phyloP scores from a whole-genome alignment of 1,139 yeast genomes.

The Suhomyces atakaporum region DNA sequence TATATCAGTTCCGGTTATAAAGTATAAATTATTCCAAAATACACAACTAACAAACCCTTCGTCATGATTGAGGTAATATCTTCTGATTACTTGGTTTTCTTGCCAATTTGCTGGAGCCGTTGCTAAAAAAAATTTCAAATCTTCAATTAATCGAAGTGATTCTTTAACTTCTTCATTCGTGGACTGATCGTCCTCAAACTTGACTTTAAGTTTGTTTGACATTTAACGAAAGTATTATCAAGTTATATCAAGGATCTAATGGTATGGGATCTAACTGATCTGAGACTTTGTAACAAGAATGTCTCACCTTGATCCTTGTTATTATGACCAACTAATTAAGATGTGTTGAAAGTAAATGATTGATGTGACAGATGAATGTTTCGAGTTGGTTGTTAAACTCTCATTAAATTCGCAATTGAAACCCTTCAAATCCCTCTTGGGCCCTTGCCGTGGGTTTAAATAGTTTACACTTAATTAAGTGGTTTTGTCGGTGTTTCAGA shows the following conservation, averaged over 20 bases:
- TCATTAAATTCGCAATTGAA: constrained; percentile 16
- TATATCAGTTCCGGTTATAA: constrained; percentile 94
- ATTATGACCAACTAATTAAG: not conserved
- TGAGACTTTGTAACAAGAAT: constrained; percentile 3
- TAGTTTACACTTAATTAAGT: constrained; percentile 15
- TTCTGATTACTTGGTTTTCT: constrained; percentile 80
- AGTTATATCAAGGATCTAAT: constrained; percentile 1
- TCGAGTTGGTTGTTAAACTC: constrained; percentile 12
- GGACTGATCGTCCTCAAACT: constrained; percentile 11
- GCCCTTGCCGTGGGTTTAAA: constrained; percentile 14
- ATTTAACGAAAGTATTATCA: constrained; percentile 8
- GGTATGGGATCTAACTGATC: constrained; percentile 1
- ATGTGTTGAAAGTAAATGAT: constrained; percentile 1
- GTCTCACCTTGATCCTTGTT: constrained; percentile 2
- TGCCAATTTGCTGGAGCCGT: constrained; percentile 97
- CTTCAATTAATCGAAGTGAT: constrained; percentile 67
- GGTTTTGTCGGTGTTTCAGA: constrained; percentile 20
- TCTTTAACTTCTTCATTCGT: constrained; percentile 39
- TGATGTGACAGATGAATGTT: constrained; percentile 8
- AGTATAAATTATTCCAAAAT: constrained; percentile 87
- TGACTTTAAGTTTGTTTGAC: constrained; percentile 12
- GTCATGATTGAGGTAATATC: constrained; percentile 83
- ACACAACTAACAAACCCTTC: constrained; percentile 93
- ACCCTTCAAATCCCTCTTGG: constrained; percentile 11
- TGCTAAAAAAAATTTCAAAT: constrained; percentile 78